Evolutionary conservation across 2,329 filamentous ascomycete genomes (phyloP).

Genomic region (Escovopsis sp.): DNA sequence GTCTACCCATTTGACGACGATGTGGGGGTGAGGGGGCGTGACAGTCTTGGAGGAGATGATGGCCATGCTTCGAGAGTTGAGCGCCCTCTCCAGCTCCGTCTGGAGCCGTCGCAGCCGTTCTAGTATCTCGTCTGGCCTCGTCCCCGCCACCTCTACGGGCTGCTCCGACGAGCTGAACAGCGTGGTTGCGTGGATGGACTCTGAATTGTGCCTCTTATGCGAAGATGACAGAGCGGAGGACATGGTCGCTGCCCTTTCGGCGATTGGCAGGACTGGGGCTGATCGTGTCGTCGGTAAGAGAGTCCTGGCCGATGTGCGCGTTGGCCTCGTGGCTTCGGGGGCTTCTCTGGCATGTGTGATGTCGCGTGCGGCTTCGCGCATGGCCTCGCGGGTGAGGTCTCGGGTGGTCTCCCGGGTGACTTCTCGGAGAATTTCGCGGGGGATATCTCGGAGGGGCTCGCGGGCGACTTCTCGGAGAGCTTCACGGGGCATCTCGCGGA

Average conservation of each 20-base stretch:
- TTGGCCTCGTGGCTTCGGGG: slow-evolving; percentile 13
- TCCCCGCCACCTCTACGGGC: slow-evolving; percentile 33
- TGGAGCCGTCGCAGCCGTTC: slow-evolving; percentile 42
- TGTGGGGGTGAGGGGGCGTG: slow-evolving; percentile 42
- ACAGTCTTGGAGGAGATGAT: slow-evolving; percentile 40
- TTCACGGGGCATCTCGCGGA: too few species aligned
- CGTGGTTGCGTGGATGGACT: slow-evolving; percentile 25
- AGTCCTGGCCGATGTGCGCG: slow-evolving; percentile 15
- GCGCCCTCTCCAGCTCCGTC: slow-evolving; percentile 43
- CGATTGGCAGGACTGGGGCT: slow-evolving; percentile 13
- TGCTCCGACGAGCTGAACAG: slow-evolving; percentile 43
- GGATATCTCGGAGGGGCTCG: neutral
- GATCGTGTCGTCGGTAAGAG: slow-evolving; percentile 15
- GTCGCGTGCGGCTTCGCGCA: too few species aligned
- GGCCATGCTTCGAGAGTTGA: slow-evolving; percentile 49
- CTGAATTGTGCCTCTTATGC: slow-evolving; percentile 15
- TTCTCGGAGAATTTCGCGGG: neutral
- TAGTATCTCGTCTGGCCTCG: slow-evolving; percentile 43
- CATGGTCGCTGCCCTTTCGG: slow-evolving; percentile 17
- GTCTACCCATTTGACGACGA: slow-evolving; percentile 72
- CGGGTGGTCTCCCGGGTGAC: too few species aligned
- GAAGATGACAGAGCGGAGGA: slow-evolving; percentile 11
- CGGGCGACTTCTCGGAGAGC: neutral
- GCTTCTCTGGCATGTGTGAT: slow-evolving; percentile 7
- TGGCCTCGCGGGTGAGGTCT: too few species aligned